Evolutionary conservation across 306 rosid species (phyloP).

Genomic region (Potentilla sterilis): DNA sequence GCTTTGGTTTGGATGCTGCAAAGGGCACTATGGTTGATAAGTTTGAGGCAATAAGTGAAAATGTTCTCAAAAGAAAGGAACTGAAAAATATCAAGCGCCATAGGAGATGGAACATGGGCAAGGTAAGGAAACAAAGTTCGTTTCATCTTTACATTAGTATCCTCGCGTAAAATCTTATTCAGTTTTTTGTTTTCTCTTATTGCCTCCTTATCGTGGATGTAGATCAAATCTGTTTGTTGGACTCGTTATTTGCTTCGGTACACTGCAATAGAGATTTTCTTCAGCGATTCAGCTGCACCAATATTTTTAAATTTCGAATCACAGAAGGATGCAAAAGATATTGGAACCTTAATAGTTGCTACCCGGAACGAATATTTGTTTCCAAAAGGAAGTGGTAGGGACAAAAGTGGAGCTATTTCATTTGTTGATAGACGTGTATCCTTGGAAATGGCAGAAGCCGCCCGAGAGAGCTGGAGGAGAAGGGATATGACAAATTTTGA

Average conservation of each 20-base stretch:
- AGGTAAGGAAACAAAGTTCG: constrained; percentile 48
- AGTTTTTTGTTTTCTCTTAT: constrained; percentile 15
- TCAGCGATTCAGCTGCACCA: constrained; percentile 82
- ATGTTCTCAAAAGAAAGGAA: constrained; percentile 45
- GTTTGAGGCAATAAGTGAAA: constrained; percentile 50
- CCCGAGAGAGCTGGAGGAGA: constrained; percentile 92
- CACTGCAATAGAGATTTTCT: constrained; percentile 91
- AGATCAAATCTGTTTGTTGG: constrained; percentile 93
- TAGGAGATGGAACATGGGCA: constrained; percentile 87
- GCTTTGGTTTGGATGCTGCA: constrained; percentile 58
- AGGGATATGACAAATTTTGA: constrained; percentile 94
- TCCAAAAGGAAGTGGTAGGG: constrained; percentile 81
- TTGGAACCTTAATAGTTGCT: constrained; percentile 79
- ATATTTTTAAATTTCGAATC: constrained; percentile 82
- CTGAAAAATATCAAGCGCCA: constrained; percentile 82
- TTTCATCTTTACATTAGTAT: constrained; percentile 22
- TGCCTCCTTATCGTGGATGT: constrained; percentile 27
- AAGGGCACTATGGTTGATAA: constrained; percentile 47
- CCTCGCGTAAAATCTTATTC: neutral
- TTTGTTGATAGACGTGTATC: constrained; percentile 89
- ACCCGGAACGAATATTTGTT: constrained; percentile 78
- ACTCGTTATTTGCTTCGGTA: constrained; percentile 92
- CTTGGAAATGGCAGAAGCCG: constrained; percentile 85
- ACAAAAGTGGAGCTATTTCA: constrained; percentile 71
- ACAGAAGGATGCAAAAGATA: constrained; percentile 84